Conservation (phyloP, 169 alveolate species). For the Eimeria acervulina region DNA sequence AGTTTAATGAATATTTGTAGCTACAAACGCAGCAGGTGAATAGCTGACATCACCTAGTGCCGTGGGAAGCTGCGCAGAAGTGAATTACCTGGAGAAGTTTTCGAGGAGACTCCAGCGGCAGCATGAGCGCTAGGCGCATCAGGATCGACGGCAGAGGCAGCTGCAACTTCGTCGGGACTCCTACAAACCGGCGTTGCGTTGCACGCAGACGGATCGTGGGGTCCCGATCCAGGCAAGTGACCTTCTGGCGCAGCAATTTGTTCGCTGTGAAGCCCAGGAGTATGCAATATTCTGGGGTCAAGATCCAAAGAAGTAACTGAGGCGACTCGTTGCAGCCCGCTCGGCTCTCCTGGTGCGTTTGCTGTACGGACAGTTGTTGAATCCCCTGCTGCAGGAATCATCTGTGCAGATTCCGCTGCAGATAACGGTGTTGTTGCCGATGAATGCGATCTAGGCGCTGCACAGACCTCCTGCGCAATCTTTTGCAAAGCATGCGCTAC, state of each 20-base stretch:
- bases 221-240: background rate
- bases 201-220: background rate
- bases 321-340: background rate
- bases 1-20: background rate
- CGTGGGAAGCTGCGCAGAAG: background rate
- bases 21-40: background rate
- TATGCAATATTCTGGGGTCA: background rate
- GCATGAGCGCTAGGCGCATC: background rate
- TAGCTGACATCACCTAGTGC: background rate
- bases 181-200: background rate
- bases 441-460: background rate
- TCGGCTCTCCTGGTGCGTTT: constrained; percentile 15
- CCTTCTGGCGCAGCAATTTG: background rate
- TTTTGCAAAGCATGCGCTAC: background rate
- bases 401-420: background rate
- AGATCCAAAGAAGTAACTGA: background rate
- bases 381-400: background rate
- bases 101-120: background rate
- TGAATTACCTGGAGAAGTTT: background rate
- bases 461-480: background rate
- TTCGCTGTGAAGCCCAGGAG: background rate
- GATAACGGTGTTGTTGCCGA: background rate
- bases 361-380: background rate
- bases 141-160: background rate
- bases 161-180: background rate